phyloP scores from a whole-genome alignment of 257 asterid species.

The Nicotiana undulata region DNA sequence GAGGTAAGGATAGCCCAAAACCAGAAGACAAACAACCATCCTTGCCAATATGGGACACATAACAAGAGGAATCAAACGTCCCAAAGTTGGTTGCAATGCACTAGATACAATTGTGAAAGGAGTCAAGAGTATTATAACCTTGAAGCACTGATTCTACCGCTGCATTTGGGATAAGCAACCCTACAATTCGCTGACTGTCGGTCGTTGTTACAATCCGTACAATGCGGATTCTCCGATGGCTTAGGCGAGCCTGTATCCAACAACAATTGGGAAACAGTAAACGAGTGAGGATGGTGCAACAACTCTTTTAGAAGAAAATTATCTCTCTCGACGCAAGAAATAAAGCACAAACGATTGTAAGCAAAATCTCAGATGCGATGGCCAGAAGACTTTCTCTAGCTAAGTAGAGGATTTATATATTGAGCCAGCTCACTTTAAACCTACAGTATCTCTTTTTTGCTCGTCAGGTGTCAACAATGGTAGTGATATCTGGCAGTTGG shows the following conservation, averaged over 20 bases:
- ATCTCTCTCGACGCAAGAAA: not conserved
- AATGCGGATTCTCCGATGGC: conserved; percentile 79
- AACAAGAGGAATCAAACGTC: not conserved
- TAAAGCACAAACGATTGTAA: not conserved
- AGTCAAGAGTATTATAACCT: conserved; percentile 35
- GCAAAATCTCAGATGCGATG: not conserved
- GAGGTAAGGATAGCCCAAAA: not conserved
- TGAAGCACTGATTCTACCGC: conserved; percentile 89
- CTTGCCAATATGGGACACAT: not conserved
- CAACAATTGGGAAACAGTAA: not conserved
- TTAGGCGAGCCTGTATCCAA: conserved; percentile 56
- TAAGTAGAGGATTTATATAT: too few relatives aligned
- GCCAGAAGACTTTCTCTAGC: too few relatives aligned
- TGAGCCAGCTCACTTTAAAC: not conserved
- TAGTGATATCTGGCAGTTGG: not conserved
- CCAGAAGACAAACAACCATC: not conserved
- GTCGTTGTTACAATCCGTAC: conserved; percentile 84
- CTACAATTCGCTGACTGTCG: conserved; percentile 72
- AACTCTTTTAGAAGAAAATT: not conserved
- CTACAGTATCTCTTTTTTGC: not conserved
- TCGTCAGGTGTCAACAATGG: not conserved
- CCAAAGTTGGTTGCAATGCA: not conserved
- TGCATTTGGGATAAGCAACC: conserved; percentile 86
- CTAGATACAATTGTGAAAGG: not conserved
- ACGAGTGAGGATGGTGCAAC: not conserved